Percentiles rank a stretch among this genome's conserved stretches.
phyloP scores from a whole-genome alignment of 371 early-diverging fungal species.

The Syncephalastrum sp. region DNA sequence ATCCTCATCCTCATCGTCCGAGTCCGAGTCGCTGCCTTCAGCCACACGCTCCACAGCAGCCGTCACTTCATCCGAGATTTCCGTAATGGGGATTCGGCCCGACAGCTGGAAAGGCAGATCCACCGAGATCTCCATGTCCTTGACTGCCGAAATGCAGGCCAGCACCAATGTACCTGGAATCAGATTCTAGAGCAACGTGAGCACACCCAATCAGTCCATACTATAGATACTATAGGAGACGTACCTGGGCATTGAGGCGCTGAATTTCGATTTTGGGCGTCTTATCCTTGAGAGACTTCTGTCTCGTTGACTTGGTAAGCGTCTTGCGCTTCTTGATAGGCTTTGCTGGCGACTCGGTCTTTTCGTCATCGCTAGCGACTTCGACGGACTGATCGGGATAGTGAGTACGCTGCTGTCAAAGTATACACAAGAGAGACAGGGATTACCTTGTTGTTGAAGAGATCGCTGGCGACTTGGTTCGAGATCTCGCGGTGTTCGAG shows the following conservation, averaged over 20 bases:
- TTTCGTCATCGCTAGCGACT: neutral
- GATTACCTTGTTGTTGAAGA: constrained; percentile 25
- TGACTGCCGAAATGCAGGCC: constrained; percentile 79
- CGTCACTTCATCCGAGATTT: constrained; percentile 68
- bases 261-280: constrained; percentile 41
- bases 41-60: constrained; percentile 65
- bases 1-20: constrained; percentile 37
- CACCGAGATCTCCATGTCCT: constrained; percentile 77
- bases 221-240: too few relatives aligned
- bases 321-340: constrained; percentile 13
- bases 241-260: too few relatives aligned
- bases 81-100: constrained; percentile 78
- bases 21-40: constrained; percentile 46
- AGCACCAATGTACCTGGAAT: constrained; percentile 72
- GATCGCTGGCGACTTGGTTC: constrained; percentile 69
- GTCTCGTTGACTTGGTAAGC: constrained; percentile 25
- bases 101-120: constrained; percentile 77
- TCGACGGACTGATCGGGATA: neutral
- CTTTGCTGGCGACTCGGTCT: neutral
- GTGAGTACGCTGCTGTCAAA: neutral
- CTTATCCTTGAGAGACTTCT: constrained; percentile 55
- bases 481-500: constrained; percentile 80
- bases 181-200: constrained; percentile 44
- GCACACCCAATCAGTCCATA: too few relatives aligned
- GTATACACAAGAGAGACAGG: too few relatives aligned